These are phyloP conservation scores for Haematococcus sp. DNA, from an alignment of 139 green algal genomes.

Conservation along the genomic window DNA sequence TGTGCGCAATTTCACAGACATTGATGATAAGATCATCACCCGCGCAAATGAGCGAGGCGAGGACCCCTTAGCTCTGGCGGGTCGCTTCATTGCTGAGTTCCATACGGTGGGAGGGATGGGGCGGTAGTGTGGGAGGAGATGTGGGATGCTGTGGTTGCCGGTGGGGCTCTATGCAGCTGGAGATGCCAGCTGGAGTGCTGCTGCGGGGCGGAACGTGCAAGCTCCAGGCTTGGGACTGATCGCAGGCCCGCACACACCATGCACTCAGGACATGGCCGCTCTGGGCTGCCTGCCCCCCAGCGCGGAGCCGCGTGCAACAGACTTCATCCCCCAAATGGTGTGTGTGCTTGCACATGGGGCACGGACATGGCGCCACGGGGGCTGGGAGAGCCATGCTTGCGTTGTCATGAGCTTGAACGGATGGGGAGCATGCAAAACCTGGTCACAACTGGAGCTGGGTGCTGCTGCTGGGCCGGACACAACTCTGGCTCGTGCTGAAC, in stretches of 20 bases:
- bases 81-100: conserved; percentile 92
- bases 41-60: conserved; percentile 70
- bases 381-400: too few relatives aligned
- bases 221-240: too few relatives aligned
- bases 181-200: too few relatives aligned
- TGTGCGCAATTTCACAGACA: conserved; percentile 81
- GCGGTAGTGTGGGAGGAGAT: neutral
- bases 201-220: neutral
- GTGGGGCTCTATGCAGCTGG: neutral
- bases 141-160: neutral
- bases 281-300: conserved; percentile 84
- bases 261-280: conserved; percentile 78
- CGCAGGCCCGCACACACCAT: too few relatives aligned
- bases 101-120: conserved; percentile 32
- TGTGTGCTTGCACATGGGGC: too few relatives aligned
- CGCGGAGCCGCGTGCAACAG: conserved; percentile 87
- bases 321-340: conserved; percentile 88
- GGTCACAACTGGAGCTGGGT: too few relatives aligned
- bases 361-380: too few relatives aligned
- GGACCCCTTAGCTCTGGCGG: conserved; percentile 64
- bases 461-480: too few relatives aligned
- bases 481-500: too few relatives aligned
- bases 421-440: too few relatives aligned
- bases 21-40: conserved; percentile 98
- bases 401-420: too few relatives aligned